Base-by-base conservation (phyloP, 2,329 filamentous ascomycete species). In the Colletotrichum destructivum region DNA sequence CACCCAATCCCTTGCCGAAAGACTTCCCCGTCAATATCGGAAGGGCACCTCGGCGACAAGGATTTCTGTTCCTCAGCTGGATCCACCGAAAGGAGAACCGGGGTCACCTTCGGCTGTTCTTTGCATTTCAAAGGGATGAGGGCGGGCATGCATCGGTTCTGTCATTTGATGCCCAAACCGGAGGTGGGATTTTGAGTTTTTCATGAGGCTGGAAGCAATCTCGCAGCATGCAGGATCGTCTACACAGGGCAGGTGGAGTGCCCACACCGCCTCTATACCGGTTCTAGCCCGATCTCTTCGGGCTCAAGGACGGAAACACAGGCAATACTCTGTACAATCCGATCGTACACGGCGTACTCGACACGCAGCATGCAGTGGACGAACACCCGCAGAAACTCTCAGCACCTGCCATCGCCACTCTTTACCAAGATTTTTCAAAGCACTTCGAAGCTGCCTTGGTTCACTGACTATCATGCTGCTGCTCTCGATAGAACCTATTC, bases 161-260 rank as follows among this genome's bases (percentile, higher is more conserved):
- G 59, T 54, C 52, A 71, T 71, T 71, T 71, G 65, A 60, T 63
- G 65, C 65, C 65, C 69, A 60, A 46, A 59, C 52, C 31, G 26
- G 46, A 54, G 65, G 69, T 54, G 69, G 52, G 65, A 49, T 71
- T 71, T 71, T 69, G 69, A 71, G 69, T 71, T 71, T 71, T 69
- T 69, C 52, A 47, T 69, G 65, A 69, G 65, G 69, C 65, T 69
- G 69, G 69, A 69, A 71, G 65, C 65, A 68, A 71, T 71, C 59
- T 69, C 23, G 52, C 52, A 63, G 52, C 51, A 59, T 54, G 69
- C 69, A 71, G 35, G 35, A 46, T 38, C 44, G 44, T 60, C 46
- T 52, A 23, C 59, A 69, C 69, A 71, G 69, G 65, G 59, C 46
- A n/a, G 7, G 40, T 52, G 42, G 31, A 9, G 4, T 21, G 21